Percentiles rank a stretch among this genome's conserved stretches.
phyloP scores from a whole-genome alignment of 345 rosid species.

The Cardamine chenopodiifolia region DNA sequence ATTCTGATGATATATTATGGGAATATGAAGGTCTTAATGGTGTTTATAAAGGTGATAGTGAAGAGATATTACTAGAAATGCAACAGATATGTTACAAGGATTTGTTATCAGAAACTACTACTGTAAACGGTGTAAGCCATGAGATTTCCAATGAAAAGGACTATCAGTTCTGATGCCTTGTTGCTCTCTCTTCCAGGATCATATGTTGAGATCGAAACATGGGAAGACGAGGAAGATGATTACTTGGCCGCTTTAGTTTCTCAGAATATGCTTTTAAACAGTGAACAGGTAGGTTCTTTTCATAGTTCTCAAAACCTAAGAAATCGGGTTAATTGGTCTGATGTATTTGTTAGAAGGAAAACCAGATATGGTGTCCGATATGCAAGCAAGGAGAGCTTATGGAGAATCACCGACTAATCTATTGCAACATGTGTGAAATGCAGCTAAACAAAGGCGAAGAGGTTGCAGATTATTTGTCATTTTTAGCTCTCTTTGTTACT shows the following conservation, averaged over 20 bases:
- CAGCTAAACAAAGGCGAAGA: conserved; percentile 65
- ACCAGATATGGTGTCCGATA: conserved; percentile 84
- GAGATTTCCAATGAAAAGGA: neutral
- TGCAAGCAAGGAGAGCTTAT: conserved; percentile 79
- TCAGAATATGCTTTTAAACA: conserved; percentile 74
- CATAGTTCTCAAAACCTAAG: neutral
- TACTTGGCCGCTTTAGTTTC: conserved; percentile 76
- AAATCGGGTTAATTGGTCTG: conserved; percentile 3
- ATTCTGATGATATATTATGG: conserved; percentile 66
- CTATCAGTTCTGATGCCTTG: conserved; percentile 5
- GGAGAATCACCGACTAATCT: conserved; percentile 58
- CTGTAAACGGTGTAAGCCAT: conserved; percentile 43
- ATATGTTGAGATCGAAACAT: conserved; percentile 42
- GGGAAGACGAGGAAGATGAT: conserved; percentile 91
- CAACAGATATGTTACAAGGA: conserved; percentile 86
- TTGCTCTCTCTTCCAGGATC: conserved; percentile 21
- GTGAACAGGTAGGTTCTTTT: conserved; percentile 52
- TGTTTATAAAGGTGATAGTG: conserved; percentile 72
- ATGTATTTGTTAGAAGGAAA: conserved; percentile 41
- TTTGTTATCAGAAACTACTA: conserved; percentile 46
- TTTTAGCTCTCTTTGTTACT: neutral
- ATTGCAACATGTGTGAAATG: conserved; percentile 69
- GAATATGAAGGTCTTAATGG: conserved; percentile 75
- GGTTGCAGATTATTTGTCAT: conserved; percentile 44
- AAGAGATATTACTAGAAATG: conserved; percentile 87